Base-by-base conservation (phyloP, 768 basidiomycete species). In the Boletus rubescentipes region DNA sequence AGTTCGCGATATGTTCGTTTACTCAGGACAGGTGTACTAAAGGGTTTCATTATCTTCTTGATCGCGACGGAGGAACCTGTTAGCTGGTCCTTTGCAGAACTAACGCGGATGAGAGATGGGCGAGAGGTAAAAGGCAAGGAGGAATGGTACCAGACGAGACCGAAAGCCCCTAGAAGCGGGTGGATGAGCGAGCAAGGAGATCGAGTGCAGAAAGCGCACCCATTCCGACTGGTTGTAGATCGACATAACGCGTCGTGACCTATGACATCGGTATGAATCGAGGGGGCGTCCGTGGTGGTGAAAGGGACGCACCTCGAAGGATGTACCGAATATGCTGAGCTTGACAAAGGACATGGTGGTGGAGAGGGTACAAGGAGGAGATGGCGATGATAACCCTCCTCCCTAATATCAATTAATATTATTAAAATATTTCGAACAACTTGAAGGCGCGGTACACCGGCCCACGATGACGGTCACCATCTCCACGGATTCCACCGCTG, bases 1-100 rank as follows among this genome's bases (percentile, higher is more conserved):
- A 99, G 82, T 75, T 99, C 97, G 57, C 97, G 84, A 73, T 98
- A 98, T 2, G 97, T 99, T 59, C 97, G 81, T 76, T 98, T 98
- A 73, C 87, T 89, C 63, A 99, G 80, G n/a, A 99, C 97, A 18
- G 97, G 95, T 7, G 97, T 98, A 69, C 89, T 91, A 77, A 99
- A 99, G 8, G 97, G 97, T 73, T 99, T 99, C 96, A 98, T 98
- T 79, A 98, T 99, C 85, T 98, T 98, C 84, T 99, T 99, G 78
- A 99, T 95, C 66, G 97, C 97, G 53, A 96, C 95, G 16, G 92
- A 90, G 42, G 93, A 84, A 38, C 85, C 89, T 9, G 93, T 96
- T 50, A 98, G 83, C 73, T 98, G 95, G 71, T 96, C 91, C 72
- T 94, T 95, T 32, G 93, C 89, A 16, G 93, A 95, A 66, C 94